Percentiles rank a stretch among this genome's conserved stretches.
Evolutionary conservation across 768 basidiomycete genomes (phyloP).

Genomic region (Phanerochaete sordida): DNA sequence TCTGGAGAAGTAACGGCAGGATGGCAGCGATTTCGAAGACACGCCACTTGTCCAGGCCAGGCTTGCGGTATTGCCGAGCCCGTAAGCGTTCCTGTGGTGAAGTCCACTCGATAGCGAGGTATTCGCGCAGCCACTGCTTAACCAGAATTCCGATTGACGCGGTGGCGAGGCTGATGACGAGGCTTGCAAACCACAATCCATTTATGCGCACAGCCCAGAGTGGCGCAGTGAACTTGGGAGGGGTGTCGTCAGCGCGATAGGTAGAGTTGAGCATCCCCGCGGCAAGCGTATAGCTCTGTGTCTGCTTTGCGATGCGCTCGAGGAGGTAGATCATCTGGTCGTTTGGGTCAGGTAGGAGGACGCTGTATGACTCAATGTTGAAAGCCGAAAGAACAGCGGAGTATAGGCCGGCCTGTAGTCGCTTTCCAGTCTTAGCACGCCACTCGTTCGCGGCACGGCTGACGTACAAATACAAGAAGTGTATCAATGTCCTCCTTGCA

Average conservation of each 20-base stretch:
- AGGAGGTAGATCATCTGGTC: not conserved
- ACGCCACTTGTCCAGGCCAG: constrained; percentile 5
- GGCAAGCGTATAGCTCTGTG: not conserved
- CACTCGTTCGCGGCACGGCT: too few species aligned
- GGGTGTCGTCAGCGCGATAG: not conserved
- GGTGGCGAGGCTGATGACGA: constrained; percentile 5
- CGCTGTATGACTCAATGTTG: constrained; percentile 8
- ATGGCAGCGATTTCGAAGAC: constrained; percentile 8
- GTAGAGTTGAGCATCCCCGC: not conserved
- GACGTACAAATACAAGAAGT: constrained; percentile 21
- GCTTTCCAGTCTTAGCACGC: too few species aligned
- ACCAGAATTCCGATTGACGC: constrained; percentile 11
- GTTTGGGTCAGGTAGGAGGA: constrained; percentile 1
- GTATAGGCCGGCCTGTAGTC: constrained; percentile 12
- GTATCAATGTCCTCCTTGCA: constrained; percentile 26
- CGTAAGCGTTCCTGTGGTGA: not conserved
- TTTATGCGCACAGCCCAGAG: constrained; percentile 3
- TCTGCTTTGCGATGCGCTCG: not conserved
- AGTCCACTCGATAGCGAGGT: not conserved
- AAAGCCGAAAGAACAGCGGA: constrained; percentile 14
- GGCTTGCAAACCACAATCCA: constrained; percentile 11
- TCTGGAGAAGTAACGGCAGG: constrained; percentile 9
- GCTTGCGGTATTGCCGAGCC: constrained; percentile 2
- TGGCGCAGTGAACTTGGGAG: not conserved
- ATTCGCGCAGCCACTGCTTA: constrained; percentile 11